These are phyloP conservation scores for Daldinia bambusicola DNA, from an alignment of 495 filamentous ascomycete species.

Conservation along the genomic window DNA sequence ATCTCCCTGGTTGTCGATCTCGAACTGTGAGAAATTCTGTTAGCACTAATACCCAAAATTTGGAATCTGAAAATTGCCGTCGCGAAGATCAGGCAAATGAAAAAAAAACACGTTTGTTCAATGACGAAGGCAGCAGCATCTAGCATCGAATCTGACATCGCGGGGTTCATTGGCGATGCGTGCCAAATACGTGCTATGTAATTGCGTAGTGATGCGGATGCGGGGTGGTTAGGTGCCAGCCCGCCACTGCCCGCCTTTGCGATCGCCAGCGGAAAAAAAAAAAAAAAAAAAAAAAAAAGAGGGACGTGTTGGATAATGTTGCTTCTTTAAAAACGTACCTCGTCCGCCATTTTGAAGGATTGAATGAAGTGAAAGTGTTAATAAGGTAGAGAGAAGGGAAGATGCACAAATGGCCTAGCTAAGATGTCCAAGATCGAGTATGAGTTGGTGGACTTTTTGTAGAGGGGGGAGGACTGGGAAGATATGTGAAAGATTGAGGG, in stretches of 20 bases:
- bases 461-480: constrained; percentile 33
- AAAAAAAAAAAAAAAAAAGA: constrained; percentile 29
- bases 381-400: constrained; percentile 40
- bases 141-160: constrained; percentile 14
- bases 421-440: constrained; percentile 39
- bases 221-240: constrained; percentile 36
- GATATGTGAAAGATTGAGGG: constrained; percentile 43
- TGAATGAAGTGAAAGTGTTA: constrained; percentile 50
- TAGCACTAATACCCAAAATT: constrained; percentile 26
- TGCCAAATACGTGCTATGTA: constrained; percentile 23
- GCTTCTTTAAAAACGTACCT: constrained; percentile 34
- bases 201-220: constrained; percentile 36
- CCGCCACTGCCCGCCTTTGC: constrained; percentile 39
- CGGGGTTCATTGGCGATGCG: constrained; percentile 44
- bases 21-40: constrained; percentile 68
- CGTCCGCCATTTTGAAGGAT: constrained; percentile 62
- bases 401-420: constrained; percentile 44
- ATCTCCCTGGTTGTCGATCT: constrained; percentile 91
- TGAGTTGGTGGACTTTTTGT: constrained; percentile 37
- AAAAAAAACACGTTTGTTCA: not conserved
- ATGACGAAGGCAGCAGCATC: not conserved
- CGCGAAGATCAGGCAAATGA: constrained; percentile 8
- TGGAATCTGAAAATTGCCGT: not conserved
- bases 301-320: not conserved
- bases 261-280: constrained; percentile 25